Evolutionary conservation across 768 basidiomycete species (phyloP).

Genomic region (Gyrodon lividus): DNA sequence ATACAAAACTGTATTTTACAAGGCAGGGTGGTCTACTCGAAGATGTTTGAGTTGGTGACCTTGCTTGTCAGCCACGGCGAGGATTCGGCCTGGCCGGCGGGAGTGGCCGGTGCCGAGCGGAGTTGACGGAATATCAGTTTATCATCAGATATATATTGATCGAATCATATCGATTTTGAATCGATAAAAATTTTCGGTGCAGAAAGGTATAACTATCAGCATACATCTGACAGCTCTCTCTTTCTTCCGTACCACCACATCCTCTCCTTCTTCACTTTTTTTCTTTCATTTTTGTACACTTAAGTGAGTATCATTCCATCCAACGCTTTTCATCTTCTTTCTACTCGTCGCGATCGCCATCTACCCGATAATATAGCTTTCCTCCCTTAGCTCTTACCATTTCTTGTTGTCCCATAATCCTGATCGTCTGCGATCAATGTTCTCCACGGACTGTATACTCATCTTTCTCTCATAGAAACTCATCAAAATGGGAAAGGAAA

Average conservation of each 20-base stretch:
- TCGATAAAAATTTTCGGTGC: slow-evolving; percentile 63
- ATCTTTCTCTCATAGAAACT: slow-evolving; percentile 41
- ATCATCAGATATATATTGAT: slow-evolving; percentile 41
- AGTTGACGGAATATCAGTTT: slow-evolving; percentile 50
- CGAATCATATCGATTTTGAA: slow-evolving; percentile 59
- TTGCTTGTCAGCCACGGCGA: background rate
- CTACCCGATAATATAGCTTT: slow-evolving; percentile 28
- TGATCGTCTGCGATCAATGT: slow-evolving; percentile 26
- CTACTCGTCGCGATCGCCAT: slow-evolving; percentile 3
- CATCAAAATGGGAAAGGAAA: slow-evolving; percentile 92
- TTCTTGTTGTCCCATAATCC: slow-evolving; percentile 7
- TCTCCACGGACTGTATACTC: slow-evolving; percentile 4
- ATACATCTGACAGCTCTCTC: slow-evolving; percentile 41
- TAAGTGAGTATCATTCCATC: slow-evolving; percentile 38
- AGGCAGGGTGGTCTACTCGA: background rate
- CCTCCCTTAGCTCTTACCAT: slow-evolving; percentile 12
- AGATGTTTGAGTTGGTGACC: slow-evolving; percentile 1
- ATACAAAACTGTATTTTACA: background rate
- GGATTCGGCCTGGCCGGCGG: slow-evolving; percentile 14
- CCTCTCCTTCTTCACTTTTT: slow-evolving; percentile 30
- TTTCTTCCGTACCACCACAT: slow-evolving; percentile 37
- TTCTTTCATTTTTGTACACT: slow-evolving; percentile 40
- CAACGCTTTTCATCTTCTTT: slow-evolving; percentile 4
- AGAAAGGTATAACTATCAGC: slow-evolving; percentile 58
- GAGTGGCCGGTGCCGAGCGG: slow-evolving; percentile 34